Evolutionary conservation across 805 yeast species (phyloP), one percentile per base, ranked within the genome.

Genomic region (Saturnispora hagleri): DNA sequence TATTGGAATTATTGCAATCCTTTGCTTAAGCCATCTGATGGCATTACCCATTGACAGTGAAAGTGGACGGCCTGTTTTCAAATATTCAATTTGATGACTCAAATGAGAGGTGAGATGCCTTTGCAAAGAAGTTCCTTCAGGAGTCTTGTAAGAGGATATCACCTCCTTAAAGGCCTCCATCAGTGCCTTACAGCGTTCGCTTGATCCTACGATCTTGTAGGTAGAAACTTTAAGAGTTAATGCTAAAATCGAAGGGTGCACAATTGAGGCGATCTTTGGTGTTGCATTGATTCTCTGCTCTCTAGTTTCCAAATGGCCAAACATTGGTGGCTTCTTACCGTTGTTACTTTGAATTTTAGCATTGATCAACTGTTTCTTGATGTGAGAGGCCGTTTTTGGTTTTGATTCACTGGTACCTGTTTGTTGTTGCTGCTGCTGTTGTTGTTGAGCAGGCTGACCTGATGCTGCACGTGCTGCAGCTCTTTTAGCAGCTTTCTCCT

Each of bases 21-120:
- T 91, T 71, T 91, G 98, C 63, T 93, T 93, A 57, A 93, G 75
- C 97, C 97, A 90, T 61, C 99, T 80, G 58, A 93, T 93, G 2
- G 97, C 91, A 70, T 90, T 93, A 51, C 99, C 99, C 99, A 93
- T 93, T 1, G 96, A 79, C 2, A 90, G 86, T 51, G 93, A 82
- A 47, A 93, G 74, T 1, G 98, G 97, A 56, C 99, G 80, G 3
- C 97, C 90, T 9, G 88, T 81, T 61, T 88, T 91, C 59, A 93
- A 73, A 59, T 86, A 88, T 65, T 91, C 99, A 57, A 93, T 93
- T 69, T 93, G 99, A 62, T 86, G 88, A 10, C 95, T 82, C 53
- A 93, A 73, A 66, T 89, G 91, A 33, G 84, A 82, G 0, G 97
- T 89, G 61, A 93, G 75, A 68, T 90, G 87, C 71, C 99, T 82